These are phyloP conservation scores for Penicillium turbatum DNA, from an alignment of 495 filamentous ascomycete species.

Conservation along the genomic window DNA sequence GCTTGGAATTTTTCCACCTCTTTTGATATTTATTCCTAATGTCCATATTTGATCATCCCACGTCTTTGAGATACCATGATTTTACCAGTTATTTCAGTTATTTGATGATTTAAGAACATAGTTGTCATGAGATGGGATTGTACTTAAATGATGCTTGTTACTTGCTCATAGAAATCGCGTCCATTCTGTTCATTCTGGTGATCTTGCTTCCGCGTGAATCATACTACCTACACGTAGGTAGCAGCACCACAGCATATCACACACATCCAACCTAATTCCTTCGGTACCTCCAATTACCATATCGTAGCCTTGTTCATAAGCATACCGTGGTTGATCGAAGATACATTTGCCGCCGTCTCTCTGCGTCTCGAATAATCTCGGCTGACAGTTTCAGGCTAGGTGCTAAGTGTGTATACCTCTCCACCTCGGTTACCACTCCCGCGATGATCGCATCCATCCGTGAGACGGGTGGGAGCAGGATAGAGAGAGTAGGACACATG, in stretches of 20 bases:
- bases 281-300: background rate
- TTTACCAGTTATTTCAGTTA: conserved; percentile 20
- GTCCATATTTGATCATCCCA: conserved; percentile 21
- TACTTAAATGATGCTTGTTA: conserved; percentile 13
- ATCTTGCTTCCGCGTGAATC: background rate
- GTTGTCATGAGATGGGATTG: conserved; percentile 21
- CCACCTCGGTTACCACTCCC: conserved; percentile 67
- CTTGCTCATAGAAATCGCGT: conserved; percentile 6
- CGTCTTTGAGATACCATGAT: conserved; percentile 37
- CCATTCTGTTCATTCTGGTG: background rate
- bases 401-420: conserved; percentile 66
- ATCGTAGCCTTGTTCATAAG: background rate
- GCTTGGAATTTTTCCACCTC: background rate
- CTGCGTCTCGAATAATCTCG: conserved; percentile 75
- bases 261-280: background rate
- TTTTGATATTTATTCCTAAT: conserved; percentile 26
- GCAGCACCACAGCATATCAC: background rate
- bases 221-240: background rate
- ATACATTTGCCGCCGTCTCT: conserved; percentile 55
- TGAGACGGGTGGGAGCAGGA: conserved; percentile 57
- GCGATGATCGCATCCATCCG: conserved; percentile 70
- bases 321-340: conserved; percentile 19
- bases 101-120: conserved; percentile 29
- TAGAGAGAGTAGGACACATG: conserved; percentile 69
- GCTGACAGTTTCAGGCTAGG: conserved; percentile 68